phyloP scores from a whole-genome alignment of 495 filamentous ascomycete species.

The Penicillium samsonianum region DNA sequence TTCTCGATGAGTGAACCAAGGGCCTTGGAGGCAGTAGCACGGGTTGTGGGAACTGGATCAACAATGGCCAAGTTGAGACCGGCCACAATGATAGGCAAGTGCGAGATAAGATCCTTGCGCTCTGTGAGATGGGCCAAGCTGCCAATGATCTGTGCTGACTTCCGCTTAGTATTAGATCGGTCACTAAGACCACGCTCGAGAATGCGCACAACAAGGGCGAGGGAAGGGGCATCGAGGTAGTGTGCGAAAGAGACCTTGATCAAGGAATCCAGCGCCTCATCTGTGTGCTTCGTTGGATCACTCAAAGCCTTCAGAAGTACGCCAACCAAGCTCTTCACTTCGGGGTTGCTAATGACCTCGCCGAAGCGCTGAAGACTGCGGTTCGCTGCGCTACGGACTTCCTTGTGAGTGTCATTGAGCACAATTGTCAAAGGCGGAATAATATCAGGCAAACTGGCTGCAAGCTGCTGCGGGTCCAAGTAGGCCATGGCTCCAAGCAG shows the following conservation, averaged over 20 bases:
- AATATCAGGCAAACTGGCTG: conserved; percentile 88
- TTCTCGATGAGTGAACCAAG: conserved; percentile 95
- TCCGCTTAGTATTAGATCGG: conserved; percentile 89
- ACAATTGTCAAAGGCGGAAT: conserved; percentile 93
- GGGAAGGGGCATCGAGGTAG: conserved; percentile 91
- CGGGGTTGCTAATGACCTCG: conserved; percentile 96
- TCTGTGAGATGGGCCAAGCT: conserved; percentile 96
- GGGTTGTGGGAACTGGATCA: conserved; percentile 94
- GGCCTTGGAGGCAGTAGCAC: conserved; percentile 94
- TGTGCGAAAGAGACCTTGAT: conserved; percentile 97
- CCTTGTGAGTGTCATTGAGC: conserved; percentile 96
- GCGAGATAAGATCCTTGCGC: conserved; percentile 85
- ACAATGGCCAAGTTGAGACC: conserved; percentile 87
- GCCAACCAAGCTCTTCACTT: conserved; percentile 86
- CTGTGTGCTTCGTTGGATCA: conserved; percentile 96
- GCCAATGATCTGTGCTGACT: conserved; percentile 94
- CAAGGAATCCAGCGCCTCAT: conserved; percentile 87
- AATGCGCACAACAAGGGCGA: conserved; percentile 92
- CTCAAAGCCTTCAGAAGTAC: conserved; percentile 94
- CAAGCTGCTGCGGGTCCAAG: conserved; percentile 90
- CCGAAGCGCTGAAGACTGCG: conserved; percentile 95
- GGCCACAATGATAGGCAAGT: conserved; percentile 89
- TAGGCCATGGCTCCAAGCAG: conserved; percentile 97
- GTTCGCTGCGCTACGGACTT: conserved; percentile 88
- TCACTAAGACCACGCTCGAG: conserved; percentile 89